These are phyloP conservation scores for Barbatosphaeria neglecta DNA, from an alignment of 495 filamentous ascomycete species.

Conservation along the genomic window DNA sequence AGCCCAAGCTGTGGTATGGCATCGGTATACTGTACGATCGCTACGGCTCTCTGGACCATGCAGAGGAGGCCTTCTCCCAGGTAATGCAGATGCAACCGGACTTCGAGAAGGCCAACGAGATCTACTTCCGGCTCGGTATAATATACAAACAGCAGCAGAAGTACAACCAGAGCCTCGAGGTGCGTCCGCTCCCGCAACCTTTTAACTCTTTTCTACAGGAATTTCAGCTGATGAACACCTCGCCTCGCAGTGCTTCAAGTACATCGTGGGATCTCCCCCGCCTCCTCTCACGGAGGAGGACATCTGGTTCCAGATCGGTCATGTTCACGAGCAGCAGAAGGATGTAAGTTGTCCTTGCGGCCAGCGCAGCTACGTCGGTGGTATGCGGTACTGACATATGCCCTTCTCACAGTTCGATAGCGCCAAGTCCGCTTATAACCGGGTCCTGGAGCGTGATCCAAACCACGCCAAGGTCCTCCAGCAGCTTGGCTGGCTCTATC, in stretches of 20 bases:
- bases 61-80: conserved; percentile 95
- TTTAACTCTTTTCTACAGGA: background rate
- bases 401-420: conserved; percentile 62
- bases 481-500: conserved; percentile 95
- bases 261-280: conserved; percentile 89
- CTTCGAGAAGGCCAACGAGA: conserved; percentile 98
- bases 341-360: conserved; percentile 53
- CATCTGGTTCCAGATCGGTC: conserved; percentile 99
- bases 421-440: conserved; percentile 82
- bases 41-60: conserved; percentile 94
- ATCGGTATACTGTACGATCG: conserved; percentile 97
- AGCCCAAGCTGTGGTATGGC: conserved; percentile 97
- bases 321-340: conserved; percentile 98
- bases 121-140: conserved; percentile 96
- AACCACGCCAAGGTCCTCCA: conserved; percentile 97
- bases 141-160: conserved; percentile 99
- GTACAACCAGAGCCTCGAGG: conserved; percentile 83
- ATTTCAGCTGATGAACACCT: conserved; percentile 5
- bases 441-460: conserved; percentile 88
- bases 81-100: conserved; percentile 98
- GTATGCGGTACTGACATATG: conserved; percentile 15
- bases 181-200: conserved; percentile 25
- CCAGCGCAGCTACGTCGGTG: background rate
- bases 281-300: conserved; percentile 92
- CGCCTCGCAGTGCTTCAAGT: conserved; percentile 82